These are phyloP conservation scores for Apiospora malaysiana DNA, from an alignment of 2,329 filamentous ascomycete species.

Conservation along the genomic window DNA sequence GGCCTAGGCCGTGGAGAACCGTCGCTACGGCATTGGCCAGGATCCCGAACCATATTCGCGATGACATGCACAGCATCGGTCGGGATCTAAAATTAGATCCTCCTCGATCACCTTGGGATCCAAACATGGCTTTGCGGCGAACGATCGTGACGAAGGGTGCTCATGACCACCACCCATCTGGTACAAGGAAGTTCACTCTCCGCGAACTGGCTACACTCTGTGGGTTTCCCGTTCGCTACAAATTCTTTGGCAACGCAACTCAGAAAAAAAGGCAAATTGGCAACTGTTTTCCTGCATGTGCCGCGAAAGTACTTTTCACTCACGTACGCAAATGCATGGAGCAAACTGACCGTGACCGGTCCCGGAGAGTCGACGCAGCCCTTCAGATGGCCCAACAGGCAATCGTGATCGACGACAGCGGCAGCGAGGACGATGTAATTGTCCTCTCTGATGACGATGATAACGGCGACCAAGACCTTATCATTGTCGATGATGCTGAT, in stretches of 20 bases:
- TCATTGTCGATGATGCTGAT: too few species aligned
- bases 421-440: not conserved
- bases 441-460: not conserved
- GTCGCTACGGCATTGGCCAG: constrained; percentile 48
- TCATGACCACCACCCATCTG: constrained; percentile 39
- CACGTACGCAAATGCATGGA: constrained; percentile 55
- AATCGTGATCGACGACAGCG: not conserved
- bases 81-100: not conserved
- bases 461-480: not conserved
- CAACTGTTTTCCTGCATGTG: constrained; percentile 71
- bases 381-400: not conserved
- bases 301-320: constrained; percentile 55
- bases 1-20: constrained; percentile 45
- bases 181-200: constrained; percentile 65
- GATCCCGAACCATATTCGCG: not conserved
- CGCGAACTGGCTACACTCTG: constrained; percentile 74
- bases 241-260: constrained; percentile 51
- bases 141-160: not conserved
- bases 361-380: not conserved
- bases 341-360: constrained; percentile 49
- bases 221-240: constrained; percentile 68
- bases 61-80: not conserved
- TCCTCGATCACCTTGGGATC: not conserved
- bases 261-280: constrained; percentile 71
- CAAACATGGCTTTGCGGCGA: not conserved